phyloP scores from a whole-genome alignment of 192 early-diverging fungal genomes.

The Funneliformis mosseae region DNA sequence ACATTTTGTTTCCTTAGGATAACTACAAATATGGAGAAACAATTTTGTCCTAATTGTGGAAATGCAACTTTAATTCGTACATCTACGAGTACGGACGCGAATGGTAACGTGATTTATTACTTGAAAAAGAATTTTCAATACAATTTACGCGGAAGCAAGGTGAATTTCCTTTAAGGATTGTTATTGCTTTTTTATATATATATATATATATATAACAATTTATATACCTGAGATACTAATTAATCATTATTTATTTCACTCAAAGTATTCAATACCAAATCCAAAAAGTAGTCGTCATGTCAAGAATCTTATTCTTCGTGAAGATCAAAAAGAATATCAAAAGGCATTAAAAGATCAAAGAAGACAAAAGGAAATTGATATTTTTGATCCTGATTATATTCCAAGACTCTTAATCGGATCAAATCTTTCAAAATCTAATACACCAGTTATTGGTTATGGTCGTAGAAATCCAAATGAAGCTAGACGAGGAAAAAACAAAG shows the following conservation, averaged over 20 bases:
- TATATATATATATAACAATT: no score
- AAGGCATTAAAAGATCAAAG: conserved; percentile 55
- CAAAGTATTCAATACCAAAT: conserved; percentile 79
- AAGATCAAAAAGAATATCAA: conserved; percentile 89
- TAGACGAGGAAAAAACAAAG: conserved; percentile 49
- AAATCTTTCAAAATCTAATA: conserved; percentile 57
- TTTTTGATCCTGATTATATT: conserved; percentile 71
- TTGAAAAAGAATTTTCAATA: conserved; percentile 92
- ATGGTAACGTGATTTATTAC: conserved; percentile 80
- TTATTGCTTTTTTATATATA: background rate
- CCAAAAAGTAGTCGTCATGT: conserved; percentile 78
- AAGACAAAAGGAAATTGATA: conserved; percentile 57
- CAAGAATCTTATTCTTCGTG: conserved; percentile 80
- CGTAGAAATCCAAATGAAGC: conserved; percentile 68
- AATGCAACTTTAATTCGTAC: conserved; percentile 84
- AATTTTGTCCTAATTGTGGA: conserved; percentile 95
- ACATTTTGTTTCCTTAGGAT: conserved; percentile 47
- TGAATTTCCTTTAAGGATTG: conserved; percentile 34
- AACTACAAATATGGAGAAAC: conserved; percentile 82
- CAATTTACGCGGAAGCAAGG: conserved; percentile 84
- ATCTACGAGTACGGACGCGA: conserved; percentile 74
- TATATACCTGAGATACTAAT: background rate
- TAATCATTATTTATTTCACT: conserved; percentile 1
- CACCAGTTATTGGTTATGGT: conserved; percentile 67
- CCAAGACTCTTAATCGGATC: conserved; percentile 53